A percentile compares a stretch with the other conserved stretches of the same genome.
Evolutionary conservation across 371 early-diverging fungal genomes (phyloP).

Genomic region (Mucor saturninus): DNA sequence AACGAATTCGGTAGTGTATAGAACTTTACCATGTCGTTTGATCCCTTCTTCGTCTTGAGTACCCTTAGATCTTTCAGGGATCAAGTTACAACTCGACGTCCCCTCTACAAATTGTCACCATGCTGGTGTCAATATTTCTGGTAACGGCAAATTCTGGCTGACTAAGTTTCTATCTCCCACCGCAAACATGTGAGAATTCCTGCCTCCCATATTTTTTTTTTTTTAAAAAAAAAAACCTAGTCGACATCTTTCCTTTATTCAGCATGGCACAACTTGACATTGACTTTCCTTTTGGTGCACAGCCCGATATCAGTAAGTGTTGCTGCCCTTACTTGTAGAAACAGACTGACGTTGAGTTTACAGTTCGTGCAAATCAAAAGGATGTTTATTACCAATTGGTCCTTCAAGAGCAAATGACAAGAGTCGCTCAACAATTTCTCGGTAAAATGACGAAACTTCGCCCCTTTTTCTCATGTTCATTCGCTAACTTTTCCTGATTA

Average conservation of each 20-base stretch:
- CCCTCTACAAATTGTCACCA: too few species aligned
- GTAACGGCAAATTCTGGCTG: too few species aligned
- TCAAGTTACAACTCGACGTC: too few species aligned
- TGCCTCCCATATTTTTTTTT: background rate
- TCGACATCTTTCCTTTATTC: background rate
- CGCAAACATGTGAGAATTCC: background rate
- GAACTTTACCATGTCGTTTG: too few species aligned
- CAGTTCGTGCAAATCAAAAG: slow-evolving; percentile 88
- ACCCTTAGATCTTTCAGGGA: too few species aligned
- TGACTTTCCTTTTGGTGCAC: slow-evolving; percentile 76
- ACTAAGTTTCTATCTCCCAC: too few species aligned
- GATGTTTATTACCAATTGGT: slow-evolving; percentile 78
- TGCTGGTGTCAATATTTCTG: too few species aligned
- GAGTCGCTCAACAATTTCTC: slow-evolving; percentile 66
- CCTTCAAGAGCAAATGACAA: slow-evolving; percentile 66
- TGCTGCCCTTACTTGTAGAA: too few species aligned
- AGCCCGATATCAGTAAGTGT: slow-evolving; percentile 77
- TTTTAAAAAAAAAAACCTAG: background rate
- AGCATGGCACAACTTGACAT: slow-evolving; percentile 22
- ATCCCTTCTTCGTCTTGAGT: too few species aligned
- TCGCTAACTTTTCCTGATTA: background rate
- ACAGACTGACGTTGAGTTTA: too few species aligned
- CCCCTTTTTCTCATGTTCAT: too few species aligned
- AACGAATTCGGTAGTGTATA: too few species aligned
- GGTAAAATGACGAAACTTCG: slow-evolving; percentile 39